phyloP scores from a whole-genome alignment of 495 filamentous ascomycete species.

The Penicillium alfredii region DNA sequence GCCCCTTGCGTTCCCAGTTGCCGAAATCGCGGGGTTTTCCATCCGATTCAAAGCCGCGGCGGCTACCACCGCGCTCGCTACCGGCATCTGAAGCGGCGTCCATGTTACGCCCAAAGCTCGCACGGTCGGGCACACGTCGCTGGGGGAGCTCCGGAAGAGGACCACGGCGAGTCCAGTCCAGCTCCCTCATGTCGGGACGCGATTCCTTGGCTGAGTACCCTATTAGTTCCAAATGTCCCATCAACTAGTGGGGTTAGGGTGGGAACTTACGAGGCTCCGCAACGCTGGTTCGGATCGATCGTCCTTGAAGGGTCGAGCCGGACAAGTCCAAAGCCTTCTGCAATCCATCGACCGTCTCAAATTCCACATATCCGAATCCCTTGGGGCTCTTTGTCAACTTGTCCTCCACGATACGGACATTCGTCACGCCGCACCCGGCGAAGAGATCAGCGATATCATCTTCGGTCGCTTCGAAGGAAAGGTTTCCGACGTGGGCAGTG shows the following conservation, averaged over 20 bases:
- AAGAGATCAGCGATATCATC: conserved; percentile 83
- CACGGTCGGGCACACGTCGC: conserved; percentile 44
- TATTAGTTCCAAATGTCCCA: conserved; percentile 23
- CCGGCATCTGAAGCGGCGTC: conserved; percentile 48
- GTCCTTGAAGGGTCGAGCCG: conserved; percentile 72
- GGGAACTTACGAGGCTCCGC: conserved; percentile 71
- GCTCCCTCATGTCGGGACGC: conserved; percentile 40
- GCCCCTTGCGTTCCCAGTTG: conserved; percentile 95
- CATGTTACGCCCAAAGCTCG: conserved; percentile 44
- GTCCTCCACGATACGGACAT: conserved; percentile 92
- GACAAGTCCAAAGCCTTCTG: conserved; percentile 84
- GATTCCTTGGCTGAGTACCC: conserved; percentile 63
- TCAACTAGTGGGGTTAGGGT: conserved; percentile 1
- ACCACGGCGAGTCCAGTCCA: conserved; percentile 85
- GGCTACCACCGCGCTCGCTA: conserved; percentile 46
- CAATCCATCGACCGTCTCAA: conserved; percentile 78
- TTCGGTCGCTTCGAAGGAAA: conserved; percentile 84
- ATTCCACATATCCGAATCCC: conserved; percentile 97
- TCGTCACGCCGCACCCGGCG: conserved; percentile 72
- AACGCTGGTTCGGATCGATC: conserved; percentile 81
- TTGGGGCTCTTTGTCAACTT: conserved; percentile 86
- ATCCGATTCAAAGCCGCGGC: conserved; percentile 59
- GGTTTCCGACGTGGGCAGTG: conserved; percentile 92
- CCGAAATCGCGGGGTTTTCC: conserved; percentile 80
- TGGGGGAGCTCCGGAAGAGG: conserved; percentile 69